Evolutionary conservation across 2,329 filamentous ascomycete species (phyloP).

Genomic region (Fusarium compactum): DNA sequence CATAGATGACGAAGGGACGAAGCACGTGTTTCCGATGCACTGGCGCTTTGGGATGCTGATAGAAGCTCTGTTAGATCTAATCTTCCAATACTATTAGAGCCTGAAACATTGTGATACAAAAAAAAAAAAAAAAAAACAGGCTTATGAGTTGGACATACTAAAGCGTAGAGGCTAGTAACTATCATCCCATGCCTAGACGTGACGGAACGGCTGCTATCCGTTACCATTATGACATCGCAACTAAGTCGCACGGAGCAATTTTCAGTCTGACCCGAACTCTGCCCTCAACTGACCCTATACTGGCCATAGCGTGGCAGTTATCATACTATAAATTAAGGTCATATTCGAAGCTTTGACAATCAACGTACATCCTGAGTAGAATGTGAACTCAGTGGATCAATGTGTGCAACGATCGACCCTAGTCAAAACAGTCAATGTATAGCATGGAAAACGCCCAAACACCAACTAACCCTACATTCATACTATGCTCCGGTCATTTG

Average conservation of each 20-base stretch:
- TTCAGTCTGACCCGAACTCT: background rate
- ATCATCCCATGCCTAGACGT: background rate
- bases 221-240: background rate
- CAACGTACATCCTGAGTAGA: background rate
- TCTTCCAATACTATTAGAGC: background rate
- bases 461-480: background rate
- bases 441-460: background rate
- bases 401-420: background rate
- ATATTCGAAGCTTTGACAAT: background rate
- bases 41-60: constrained; percentile 3
- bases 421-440: background rate
- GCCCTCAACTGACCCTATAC: background rate
- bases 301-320: background rate
- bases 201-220: background rate
- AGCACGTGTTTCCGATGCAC: background rate
- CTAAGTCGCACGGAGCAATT: constrained; percentile 7
- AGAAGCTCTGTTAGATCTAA: constrained; percentile 5
- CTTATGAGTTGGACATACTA: background rate
- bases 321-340: background rate
- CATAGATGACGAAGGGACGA: constrained; percentile 25
- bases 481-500: background rate
- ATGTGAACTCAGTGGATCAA: background rate
- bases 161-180: background rate
- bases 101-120: background rate
- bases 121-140: background rate